Evolutionary conservation across 2,329 filamentous ascomycete species (phyloP).

Genomic region (Ceratocystis diversiconidia): DNA sequence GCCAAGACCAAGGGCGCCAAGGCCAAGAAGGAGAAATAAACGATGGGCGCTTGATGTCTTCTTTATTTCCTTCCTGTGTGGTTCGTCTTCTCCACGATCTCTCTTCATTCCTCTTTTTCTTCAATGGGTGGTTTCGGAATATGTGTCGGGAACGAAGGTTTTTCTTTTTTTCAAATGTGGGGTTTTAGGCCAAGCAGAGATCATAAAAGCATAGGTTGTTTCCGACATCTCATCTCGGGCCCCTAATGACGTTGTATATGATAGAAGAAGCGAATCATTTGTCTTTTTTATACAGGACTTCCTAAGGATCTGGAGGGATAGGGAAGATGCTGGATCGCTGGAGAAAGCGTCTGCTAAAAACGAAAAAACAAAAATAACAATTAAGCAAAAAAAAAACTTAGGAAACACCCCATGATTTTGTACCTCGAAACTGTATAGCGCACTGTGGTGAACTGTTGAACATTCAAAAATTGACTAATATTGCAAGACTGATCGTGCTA

Average conservation of each 20-base stretch:
- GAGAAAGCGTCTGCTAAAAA: constrained; percentile 1
- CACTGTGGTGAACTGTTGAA: neutral
- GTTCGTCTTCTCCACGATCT: constrained; percentile 6
- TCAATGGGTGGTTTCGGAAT: neutral
- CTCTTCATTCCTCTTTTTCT: constrained; percentile 3
- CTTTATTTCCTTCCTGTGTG: constrained; percentile 11
- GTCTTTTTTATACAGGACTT: neutral
- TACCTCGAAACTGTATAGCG: neutral
- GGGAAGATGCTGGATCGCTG: neutral
- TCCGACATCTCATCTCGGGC: neutral
- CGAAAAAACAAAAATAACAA: constrained; percentile 8
- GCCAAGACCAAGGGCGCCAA: constrained; percentile 95
- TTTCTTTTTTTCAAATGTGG: neutral
- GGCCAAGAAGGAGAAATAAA: constrained; percentile 89
- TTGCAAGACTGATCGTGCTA: neutral
- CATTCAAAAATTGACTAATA: no score
- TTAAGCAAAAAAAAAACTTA: constrained; percentile 11
- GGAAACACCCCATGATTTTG: constrained; percentile 4
- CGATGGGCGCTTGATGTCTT: constrained; percentile 22
- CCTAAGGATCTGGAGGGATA: neutral
- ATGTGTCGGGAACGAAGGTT: neutral
- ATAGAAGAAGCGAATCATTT: neutral
- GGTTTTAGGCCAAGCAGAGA: neutral
- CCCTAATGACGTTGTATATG: neutral
- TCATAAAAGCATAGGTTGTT: constrained; percentile 6